These are phyloP conservation scores for Talaromyces islandicus DNA, from an alignment of 2,329 filamentous ascomycete species.

Conservation along the genomic window DNA sequence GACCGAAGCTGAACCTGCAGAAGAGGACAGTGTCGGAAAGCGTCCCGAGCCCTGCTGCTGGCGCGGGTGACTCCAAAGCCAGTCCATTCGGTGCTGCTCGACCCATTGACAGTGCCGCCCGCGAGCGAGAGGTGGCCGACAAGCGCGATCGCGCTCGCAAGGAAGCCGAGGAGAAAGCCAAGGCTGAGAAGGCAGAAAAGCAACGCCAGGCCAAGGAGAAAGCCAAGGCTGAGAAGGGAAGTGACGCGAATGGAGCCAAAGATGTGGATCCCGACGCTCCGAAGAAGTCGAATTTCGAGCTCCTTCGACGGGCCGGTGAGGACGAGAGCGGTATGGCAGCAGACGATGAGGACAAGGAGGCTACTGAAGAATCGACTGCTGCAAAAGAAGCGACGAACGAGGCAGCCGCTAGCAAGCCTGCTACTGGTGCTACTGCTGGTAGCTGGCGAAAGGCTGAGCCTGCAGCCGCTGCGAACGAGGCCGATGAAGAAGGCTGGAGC, in stretches of 20 bases:
- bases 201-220: slow-evolving; percentile 44
- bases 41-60: slow-evolving; percentile 32
- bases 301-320: slow-evolving; percentile 46
- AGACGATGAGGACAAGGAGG: slow-evolving; percentile 47
- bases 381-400: slow-evolving; percentile 52
- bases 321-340: slow-evolving; percentile 44
- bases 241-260: slow-evolving; percentile 30
- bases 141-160: slow-evolving; percentile 80
- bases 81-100: slow-evolving; percentile 91
- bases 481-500: slow-evolving; percentile 45
- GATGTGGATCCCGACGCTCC: slow-evolving; percentile 37
- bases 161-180: slow-evolving; percentile 79
- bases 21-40: slow-evolving; percentile 88
- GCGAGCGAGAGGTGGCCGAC: slow-evolving; percentile 86
- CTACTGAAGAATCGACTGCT: slow-evolving; percentile 43
- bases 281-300: slow-evolving; percentile 48
- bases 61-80: slow-evolving; percentile 63
- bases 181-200: slow-evolving; percentile 66
- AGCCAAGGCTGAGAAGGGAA: slow-evolving; percentile 33
- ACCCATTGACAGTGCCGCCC: slow-evolving; percentile 86
- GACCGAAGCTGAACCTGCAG: slow-evolving; percentile 78
- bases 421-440: slow-evolving; percentile 24
- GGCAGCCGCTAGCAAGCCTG: slow-evolving; percentile 27
- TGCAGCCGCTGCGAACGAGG: slow-evolving; percentile 23
- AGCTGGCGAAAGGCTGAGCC: slow-evolving; percentile 34